A percentile compares a stretch with the other conserved stretches of the same genome.
Evolutionary conservation across 495 filamentous ascomycete genomes (phyloP).

Genomic region (Xylaria palmicola): DNA sequence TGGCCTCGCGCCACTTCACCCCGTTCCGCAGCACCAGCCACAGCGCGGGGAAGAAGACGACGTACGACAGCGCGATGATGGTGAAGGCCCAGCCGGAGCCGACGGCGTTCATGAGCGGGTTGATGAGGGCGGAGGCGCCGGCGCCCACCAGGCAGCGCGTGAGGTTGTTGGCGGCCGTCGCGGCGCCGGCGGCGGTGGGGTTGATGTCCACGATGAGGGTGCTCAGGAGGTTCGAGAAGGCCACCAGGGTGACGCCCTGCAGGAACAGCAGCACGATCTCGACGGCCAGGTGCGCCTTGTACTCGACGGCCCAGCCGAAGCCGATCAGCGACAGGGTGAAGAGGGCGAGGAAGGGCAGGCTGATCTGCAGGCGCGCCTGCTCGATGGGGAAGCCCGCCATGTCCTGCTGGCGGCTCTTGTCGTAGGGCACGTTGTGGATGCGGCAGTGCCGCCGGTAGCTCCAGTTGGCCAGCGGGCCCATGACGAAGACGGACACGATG

Average conservation of each 20-base stretch:
- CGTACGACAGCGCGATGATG: constrained; percentile 57
- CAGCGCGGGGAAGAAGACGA: constrained; percentile 53
- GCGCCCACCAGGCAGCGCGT: constrained; percentile 67
- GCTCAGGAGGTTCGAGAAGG: constrained; percentile 47
- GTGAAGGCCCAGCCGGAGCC: constrained; percentile 71
- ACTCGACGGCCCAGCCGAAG: constrained; percentile 58
- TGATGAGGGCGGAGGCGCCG: constrained; percentile 61
- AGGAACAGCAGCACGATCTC: constrained; percentile 56
- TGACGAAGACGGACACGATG: constrained; percentile 56
- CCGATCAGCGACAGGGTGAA: constrained; percentile 31
- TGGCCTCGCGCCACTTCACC: constrained; percentile 36
- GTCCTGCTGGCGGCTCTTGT: constrained; percentile 47
- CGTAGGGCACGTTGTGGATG: constrained; percentile 41
- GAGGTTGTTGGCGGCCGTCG: constrained; percentile 71
- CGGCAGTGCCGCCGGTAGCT: constrained; percentile 51
- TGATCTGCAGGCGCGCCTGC: constrained; percentile 58
- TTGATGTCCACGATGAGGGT: constrained; percentile 68
- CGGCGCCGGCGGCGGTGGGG: constrained; percentile 58
- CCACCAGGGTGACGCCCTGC: constrained; percentile 46
- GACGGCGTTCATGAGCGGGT: constrained; percentile 64
- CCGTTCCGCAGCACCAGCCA: constrained; percentile 41
- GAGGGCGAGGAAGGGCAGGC: constrained; percentile 48
- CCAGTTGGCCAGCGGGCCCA: constrained; percentile 55
- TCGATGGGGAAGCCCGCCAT: constrained; percentile 63
- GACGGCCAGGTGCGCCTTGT: constrained; percentile 40